phyloP scores from a whole-genome alignment of 805 yeast genomes.

The Grigorovia jiainica region DNA sequence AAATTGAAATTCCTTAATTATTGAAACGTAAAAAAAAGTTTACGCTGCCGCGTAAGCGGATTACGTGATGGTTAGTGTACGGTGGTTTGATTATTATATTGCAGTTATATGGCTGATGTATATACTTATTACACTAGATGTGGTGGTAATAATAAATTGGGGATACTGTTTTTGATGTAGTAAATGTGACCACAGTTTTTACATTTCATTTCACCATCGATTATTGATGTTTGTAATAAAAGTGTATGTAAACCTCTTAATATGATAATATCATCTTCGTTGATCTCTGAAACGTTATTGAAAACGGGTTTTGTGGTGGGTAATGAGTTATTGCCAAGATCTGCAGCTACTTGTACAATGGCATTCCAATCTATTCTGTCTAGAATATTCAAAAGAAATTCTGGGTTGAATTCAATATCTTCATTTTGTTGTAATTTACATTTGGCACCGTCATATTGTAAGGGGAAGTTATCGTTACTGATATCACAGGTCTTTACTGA shows the following conservation, averaged over 20 bases:
- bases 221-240: slow-evolving; percentile 75
- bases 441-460: slow-evolving; percentile 44
- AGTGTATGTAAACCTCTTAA: slow-evolving; percentile 69
- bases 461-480: slow-evolving; percentile 71
- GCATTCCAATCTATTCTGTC: slow-evolving; percentile 88
- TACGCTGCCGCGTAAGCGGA: too few relatives aligned
- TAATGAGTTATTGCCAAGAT: slow-evolving; percentile 54
- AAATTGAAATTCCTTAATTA: background rate
- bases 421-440: slow-evolving; percentile 70
- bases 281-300: slow-evolving; percentile 26
- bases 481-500: slow-evolving; percentile 75
- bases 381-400: slow-evolving; percentile 64
- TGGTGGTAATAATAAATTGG: slow-evolving; percentile 90
- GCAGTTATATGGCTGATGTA: background rate
- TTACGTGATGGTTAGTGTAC: too few relatives aligned
- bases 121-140: slow-evolving; percentile 50
- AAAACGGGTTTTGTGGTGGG: slow-evolving; percentile 55
- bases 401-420: slow-evolving; percentile 68
- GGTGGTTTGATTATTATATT: background rate
- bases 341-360: slow-evolving; percentile 62
- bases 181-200: slow-evolving; percentile 78
- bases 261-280: slow-evolving; percentile 36
- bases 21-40: background rate
- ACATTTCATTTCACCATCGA: slow-evolving; percentile 86
- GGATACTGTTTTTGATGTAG: slow-evolving; percentile 85